Conservation (phyloP, 257 asterid genomes). For the Przewalskia tangutica region DNA sequence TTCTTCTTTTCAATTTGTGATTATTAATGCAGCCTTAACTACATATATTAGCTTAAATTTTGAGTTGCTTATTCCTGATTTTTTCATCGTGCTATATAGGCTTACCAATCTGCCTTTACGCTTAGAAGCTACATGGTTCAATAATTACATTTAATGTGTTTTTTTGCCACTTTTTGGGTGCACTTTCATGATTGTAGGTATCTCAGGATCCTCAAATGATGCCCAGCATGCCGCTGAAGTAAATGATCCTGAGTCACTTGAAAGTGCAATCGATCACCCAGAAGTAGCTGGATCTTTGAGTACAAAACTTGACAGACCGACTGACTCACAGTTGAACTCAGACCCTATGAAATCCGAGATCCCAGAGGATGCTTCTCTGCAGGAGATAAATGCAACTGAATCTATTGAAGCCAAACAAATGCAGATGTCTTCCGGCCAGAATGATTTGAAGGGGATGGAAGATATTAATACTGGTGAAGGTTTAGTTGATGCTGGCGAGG, state of each 20-base stretch:
- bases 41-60: background rate
- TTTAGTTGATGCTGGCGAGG: background rate
- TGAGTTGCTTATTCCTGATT: background rate
- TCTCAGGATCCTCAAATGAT: constrained; percentile 15
- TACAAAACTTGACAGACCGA: constrained; percentile 2
- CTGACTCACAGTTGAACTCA: background rate
- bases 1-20: background rate
- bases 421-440: constrained; percentile 10
- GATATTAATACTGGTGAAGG: background rate
- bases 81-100: background rate
- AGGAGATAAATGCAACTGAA: constrained; percentile 6
- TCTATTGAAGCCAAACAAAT: constrained; percentile 6
- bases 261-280: constrained; percentile 13
- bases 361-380: background rate
- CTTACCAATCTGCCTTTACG: background rate
- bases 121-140: background rate
- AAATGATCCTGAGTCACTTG: constrained; percentile 9
- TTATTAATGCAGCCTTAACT: background rate
- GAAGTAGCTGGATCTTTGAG: constrained; percentile 9
- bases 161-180: background rate
- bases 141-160: background rate
- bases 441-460: background rate
- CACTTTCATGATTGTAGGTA: constrained; percentile 23
- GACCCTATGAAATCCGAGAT: constrained; percentile 8
- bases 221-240: constrained; percentile 12